Evolutionary conservation across 2,329 filamentous ascomycete species (phyloP).

Genomic region (Hypoxylon sp.): DNA sequence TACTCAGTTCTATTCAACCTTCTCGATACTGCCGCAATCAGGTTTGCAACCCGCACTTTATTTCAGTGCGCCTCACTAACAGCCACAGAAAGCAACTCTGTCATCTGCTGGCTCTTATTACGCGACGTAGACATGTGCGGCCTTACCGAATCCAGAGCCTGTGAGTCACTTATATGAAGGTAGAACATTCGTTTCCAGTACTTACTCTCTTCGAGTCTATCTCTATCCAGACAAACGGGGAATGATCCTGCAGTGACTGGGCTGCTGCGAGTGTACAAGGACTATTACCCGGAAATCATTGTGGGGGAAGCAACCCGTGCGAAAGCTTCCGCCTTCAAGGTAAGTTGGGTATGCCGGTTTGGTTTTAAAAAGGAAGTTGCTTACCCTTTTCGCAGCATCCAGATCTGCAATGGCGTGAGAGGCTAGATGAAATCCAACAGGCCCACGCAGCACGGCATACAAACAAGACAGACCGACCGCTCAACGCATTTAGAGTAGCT

Average conservation of each 20-base stretch:
- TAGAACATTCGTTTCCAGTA: background rate
- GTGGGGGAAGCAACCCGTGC: slow-evolving; percentile 76
- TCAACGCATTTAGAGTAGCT: slow-evolving; percentile 75
- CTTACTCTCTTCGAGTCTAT: slow-evolving; percentile 62
- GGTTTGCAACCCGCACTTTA: slow-evolving; percentile 60
- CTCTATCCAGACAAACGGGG: slow-evolving; percentile 71
- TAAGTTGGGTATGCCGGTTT: slow-evolving; percentile 47
- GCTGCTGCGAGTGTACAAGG: slow-evolving; percentile 86
- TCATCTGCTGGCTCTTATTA: slow-evolving; percentile 84
- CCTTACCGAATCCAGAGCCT: slow-evolving; percentile 86
- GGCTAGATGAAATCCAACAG: slow-evolving; percentile 77
- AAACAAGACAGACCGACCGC: slow-evolving; percentile 58
- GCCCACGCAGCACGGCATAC: slow-evolving; percentile 65
- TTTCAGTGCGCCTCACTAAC: slow-evolving; percentile 45
- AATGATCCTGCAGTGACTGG: slow-evolving; percentile 83
- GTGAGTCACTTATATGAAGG: slow-evolving; percentile 59
- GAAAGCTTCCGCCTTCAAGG: slow-evolving; percentile 74
- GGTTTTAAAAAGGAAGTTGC: slow-evolving; percentile 5
- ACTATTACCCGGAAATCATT: slow-evolving; percentile 92
- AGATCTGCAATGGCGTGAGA: slow-evolving; percentile 80
- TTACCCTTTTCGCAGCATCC: slow-evolving; percentile 69
- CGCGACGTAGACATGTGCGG: slow-evolving; percentile 84
- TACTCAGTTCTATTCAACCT: slow-evolving; percentile 86
- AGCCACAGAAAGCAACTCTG: slow-evolving; percentile 71
- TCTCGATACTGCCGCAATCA: slow-evolving; percentile 83